Conservation (phyloP, 257 asterid genomes). For the Fraxinus americana region DNA sequence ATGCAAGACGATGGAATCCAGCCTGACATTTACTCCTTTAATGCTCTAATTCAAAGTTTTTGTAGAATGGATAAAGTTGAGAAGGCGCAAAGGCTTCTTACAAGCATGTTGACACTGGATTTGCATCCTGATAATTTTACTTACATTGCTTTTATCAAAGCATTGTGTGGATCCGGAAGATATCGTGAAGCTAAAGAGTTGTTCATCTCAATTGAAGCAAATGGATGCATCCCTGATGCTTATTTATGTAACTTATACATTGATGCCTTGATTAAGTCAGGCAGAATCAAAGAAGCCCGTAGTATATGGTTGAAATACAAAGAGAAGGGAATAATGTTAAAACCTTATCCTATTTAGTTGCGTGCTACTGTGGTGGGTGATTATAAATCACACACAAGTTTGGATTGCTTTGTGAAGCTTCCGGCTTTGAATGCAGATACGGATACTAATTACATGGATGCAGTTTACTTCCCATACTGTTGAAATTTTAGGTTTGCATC, state of each 20-base stretch:
- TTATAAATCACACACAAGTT: constrained; percentile 8
- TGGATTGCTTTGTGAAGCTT: constrained; percentile 15
- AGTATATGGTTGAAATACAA: constrained; percentile 49
- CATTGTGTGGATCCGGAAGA: constrained; percentile 66
- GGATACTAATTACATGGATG: constrained; percentile 11
- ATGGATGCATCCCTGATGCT: constrained; percentile 72
- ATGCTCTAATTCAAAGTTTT: constrained; percentile 67
- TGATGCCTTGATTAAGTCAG: constrained; percentile 54
- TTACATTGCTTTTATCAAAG: constrained; percentile 63
- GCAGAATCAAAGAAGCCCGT: constrained; percentile 57
- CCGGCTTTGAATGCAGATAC: constrained; percentile 18
- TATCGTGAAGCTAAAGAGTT: constrained; percentile 61
- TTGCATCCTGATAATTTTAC: constrained; percentile 82
- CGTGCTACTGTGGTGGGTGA: constrained; percentile 28
- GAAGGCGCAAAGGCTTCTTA: constrained; percentile 72
- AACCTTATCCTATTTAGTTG: constrained; percentile 33
- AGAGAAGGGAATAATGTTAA: constrained; percentile 51
- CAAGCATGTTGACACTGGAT: constrained; percentile 58
- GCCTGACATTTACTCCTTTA: constrained; percentile 77
- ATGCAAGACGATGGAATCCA: constrained; percentile 67
- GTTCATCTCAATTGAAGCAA: constrained; percentile 69
- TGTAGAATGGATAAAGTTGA: constrained; percentile 63
- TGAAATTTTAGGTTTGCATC: constrained; percentile 9
- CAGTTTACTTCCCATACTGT: neutral
- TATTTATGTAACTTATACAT: constrained; percentile 53